phyloP scores from a whole-genome alignment of 108 stramenopile species.

The Skeletonema potamos region DNA sequence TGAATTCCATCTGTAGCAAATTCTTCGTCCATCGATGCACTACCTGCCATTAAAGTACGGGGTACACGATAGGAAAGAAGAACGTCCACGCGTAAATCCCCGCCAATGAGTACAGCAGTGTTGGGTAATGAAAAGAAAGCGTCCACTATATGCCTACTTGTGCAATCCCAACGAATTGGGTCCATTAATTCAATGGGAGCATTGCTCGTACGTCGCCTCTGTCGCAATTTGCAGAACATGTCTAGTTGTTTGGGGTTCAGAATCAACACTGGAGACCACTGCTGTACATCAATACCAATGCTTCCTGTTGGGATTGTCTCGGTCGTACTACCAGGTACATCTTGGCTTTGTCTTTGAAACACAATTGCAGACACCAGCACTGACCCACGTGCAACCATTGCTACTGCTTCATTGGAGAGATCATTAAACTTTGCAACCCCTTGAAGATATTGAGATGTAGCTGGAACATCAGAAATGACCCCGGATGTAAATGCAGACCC shows the following conservation, averaged over 20 bases:
- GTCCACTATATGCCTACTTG: constrained; percentile 47
- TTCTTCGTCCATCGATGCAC: constrained; percentile 22
- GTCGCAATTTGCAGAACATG: constrained; percentile 49
- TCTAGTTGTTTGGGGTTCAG: constrained; percentile 44
- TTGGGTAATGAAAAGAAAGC: constrained; percentile 67
- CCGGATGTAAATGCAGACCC: constrained; percentile 68
- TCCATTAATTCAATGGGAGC: neutral
- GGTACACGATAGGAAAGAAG: constrained; percentile 38
- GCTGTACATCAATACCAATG: neutral
- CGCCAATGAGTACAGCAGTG: constrained; percentile 54
- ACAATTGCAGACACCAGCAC: constrained; percentile 51
- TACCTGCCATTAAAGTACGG: constrained; percentile 9
- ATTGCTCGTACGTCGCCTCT: neutral
- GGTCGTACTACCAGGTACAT: neutral
- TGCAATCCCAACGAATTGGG: constrained; percentile 53
- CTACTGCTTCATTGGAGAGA: constrained; percentile 50
- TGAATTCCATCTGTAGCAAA: constrained; percentile 2
- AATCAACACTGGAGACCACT: constrained; percentile 56
- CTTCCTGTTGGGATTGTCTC: neutral
- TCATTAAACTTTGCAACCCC: constrained; percentile 43
- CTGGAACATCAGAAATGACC: constrained; percentile 51
- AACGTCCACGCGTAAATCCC: constrained; percentile 51
- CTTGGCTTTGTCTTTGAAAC: constrained; percentile 40
- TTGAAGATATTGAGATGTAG: constrained; percentile 52
- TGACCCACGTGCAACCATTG: constrained; percentile 54